These are phyloP conservation scores for Erigeron philadelphicus DNA, from an alignment of 140 eudicot genomes.

Conservation along the genomic window DNA sequence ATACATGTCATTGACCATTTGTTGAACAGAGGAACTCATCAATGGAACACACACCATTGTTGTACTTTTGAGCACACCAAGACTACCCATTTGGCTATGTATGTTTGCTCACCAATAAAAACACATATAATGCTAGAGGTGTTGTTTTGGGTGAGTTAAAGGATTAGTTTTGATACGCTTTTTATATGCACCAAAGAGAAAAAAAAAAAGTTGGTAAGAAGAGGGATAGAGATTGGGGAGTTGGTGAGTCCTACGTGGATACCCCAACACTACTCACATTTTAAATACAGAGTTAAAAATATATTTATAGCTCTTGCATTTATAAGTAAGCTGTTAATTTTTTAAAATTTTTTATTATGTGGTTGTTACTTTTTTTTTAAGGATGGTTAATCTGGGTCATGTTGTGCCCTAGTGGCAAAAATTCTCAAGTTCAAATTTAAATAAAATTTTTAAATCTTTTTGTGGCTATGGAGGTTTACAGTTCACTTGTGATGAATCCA, in stretches of 20 bases:
- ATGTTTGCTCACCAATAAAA: background rate
- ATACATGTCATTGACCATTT: slow-evolving; percentile 50
- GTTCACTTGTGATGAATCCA: too few relatives aligned
- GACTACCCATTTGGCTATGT: slow-evolving; percentile 42
- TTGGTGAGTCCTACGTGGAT: slow-evolving; percentile 44
- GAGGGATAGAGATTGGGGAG: slow-evolving; percentile 23
- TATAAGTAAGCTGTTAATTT: too few relatives aligned
- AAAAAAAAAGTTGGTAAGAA: slow-evolving; percentile 33
- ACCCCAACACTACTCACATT: slow-evolving; percentile 1
- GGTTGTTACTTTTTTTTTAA: too few relatives aligned
- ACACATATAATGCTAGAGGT: background rate
- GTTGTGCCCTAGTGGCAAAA: too few relatives aligned
- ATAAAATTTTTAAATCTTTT: too few relatives aligned
- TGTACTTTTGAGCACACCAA: slow-evolving; percentile 43
- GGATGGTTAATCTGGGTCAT: too few relatives aligned
- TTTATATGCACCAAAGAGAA: slow-evolving; percentile 12
- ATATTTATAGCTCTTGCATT: too few relatives aligned
- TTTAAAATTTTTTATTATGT: too few relatives aligned
- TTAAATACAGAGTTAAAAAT: too few relatives aligned
- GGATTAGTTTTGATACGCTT: background rate
- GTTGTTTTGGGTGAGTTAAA: background rate
- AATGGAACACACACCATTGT: slow-evolving; percentile 66
- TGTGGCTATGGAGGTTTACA: too few relatives aligned
- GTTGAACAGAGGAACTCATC: slow-evolving; percentile 46
- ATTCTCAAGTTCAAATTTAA: too few relatives aligned